phyloP scores from a whole-genome alignment of 306 rosid genomes.

The Geum urbanum region DNA sequence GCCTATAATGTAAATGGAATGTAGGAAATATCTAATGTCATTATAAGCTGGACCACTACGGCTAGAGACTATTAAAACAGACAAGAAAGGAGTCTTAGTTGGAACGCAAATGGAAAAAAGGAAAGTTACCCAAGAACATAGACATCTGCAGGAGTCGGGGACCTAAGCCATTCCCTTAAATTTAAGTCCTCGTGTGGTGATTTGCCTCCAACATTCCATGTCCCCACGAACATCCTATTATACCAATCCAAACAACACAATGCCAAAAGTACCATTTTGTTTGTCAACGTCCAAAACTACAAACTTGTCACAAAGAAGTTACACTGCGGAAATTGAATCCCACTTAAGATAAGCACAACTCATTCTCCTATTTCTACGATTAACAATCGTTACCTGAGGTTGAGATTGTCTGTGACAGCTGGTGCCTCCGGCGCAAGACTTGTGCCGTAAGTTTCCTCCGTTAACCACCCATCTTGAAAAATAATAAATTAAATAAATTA shows the following conservation, averaged over 20 bases:
- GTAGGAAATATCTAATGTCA: background rate
- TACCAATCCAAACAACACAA: background rate
- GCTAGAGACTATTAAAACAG: background rate
- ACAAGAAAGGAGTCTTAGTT: background rate
- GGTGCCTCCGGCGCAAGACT: conserved; percentile 23
- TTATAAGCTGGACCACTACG: background rate
- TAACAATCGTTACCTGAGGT: conserved; percentile 41
- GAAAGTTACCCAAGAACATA: conserved; percentile 69
- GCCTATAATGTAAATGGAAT: background rate
- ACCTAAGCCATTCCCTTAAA: conserved; percentile 68
- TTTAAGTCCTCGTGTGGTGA: conserved; percentile 57
- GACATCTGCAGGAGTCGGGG: conserved; percentile 57
- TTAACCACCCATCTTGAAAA: conserved; percentile 38
- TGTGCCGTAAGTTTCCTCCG: conserved; percentile 30
- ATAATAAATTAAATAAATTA: background rate
- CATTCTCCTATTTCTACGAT: background rate
- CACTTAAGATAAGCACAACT: background rate
- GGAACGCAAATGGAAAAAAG: background rate
- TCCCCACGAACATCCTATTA: conserved; percentile 76
- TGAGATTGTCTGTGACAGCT: conserved; percentile 17
- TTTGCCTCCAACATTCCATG: conserved; percentile 99
- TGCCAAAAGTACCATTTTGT: background rate
- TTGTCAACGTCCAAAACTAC: background rate
- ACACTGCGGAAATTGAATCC: background rate
- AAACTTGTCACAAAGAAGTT: background rate